Percentiles rank a stretch among this genome's conserved stretches.
Evolutionary conservation across 768 basidiomycete species (phyloP).

Genomic region (Pleurotus ostreatus): DNA sequence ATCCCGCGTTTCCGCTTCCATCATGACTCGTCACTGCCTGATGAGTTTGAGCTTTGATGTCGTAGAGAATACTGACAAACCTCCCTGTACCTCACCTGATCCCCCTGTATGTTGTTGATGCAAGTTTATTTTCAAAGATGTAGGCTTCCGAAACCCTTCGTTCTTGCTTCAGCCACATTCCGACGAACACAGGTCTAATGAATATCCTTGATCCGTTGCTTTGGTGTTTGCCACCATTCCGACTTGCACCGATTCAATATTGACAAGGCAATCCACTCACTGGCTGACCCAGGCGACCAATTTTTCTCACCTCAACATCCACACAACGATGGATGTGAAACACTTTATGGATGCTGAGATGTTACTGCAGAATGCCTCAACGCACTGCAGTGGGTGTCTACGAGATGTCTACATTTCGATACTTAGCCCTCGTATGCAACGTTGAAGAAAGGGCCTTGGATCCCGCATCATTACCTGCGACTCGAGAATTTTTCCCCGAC

Average conservation of each 20-base stretch:
- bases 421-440: no score
- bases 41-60: neutral
- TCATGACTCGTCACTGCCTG: neutral
- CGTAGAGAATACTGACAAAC: no score
- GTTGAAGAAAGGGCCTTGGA: neutral
- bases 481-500: no score
- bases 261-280: constrained; percentile 2
- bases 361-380: no score
- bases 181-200: constrained; percentile 1
- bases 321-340: constrained; percentile 5
- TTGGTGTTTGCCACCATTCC: constrained; percentile 1
- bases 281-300: constrained; percentile 5
- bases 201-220: neutral
- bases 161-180: neutral
- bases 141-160: neutral
- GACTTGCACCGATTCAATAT: neutral
- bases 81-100: no score
- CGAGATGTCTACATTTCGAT: no score
- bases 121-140: neutral
- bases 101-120: constrained; percentile 5
- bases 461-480: no score
- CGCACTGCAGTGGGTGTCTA: no score
- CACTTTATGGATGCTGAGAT: neutral
- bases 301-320: constrained; percentile 2
- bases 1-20: neutral